Base-by-base conservation (phyloP, 257 asterid genomes). In the Cynanchum wilfordii region DNA sequence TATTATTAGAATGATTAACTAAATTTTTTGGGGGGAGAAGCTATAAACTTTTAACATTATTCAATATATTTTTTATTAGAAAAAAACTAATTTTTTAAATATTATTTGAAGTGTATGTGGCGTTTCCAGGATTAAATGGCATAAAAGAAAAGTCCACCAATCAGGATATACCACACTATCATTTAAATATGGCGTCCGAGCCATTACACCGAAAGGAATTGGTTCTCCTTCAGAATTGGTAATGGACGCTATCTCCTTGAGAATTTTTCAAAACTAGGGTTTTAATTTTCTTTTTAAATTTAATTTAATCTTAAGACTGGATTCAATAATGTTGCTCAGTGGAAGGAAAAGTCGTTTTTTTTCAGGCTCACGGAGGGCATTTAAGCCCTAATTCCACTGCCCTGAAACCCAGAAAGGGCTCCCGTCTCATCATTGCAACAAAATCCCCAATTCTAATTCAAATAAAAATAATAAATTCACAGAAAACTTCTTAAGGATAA, bases 101-200 rank as follows among this genome's bases (percentile, higher is more conserved):
- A n/a, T n/a, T n/a, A n/a, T 33, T 33, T 4, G 38, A 33, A 33
- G 81, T 90, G 0, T 89, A 12, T 12, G 96, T 73, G 93, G 97
- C 83, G 84, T 90, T 90, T 90, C 93, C 96, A 80, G 90, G 94
- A 85, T 90, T 58, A 62, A 79, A 86, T 82, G 92, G 76, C 88
- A 90, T 59, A 3, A 59, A 10, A 52, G 75, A 62, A 24, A 15
- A 45, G 55, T 74, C 79, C 92, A 87, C 55, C 45, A 68, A 89
- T 85, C 94, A 90, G 97, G 97, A 90, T 89, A 83, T 66, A 86
- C 86, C 93, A 84, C 91, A 86, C 40, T 66, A 4, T 4, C 3
- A n/a, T 19, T 13, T 20, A 0, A 4, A 17, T 89, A 7, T 90
- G 0, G 97, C 96, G 86, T 67, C 96, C 89, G 69, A 80, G 97